Conservation (phyloP, 768 basidiomycete genomes). For the Termitomyces titanicus region DNA sequence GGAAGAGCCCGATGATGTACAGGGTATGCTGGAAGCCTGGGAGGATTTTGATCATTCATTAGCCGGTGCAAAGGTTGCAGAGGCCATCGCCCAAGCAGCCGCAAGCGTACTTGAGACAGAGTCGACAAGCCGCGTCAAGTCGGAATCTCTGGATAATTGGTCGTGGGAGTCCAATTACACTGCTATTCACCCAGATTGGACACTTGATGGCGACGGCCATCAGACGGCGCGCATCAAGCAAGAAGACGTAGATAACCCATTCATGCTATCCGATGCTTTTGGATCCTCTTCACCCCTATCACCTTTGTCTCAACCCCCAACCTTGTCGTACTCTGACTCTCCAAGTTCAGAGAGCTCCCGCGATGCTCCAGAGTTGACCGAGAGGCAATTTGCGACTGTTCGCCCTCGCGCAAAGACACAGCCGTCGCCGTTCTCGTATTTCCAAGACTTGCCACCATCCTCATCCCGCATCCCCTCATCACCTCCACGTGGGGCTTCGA, state of each 20-base stretch:
- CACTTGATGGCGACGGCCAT: conserved; percentile 24
- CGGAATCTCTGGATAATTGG: conserved; percentile 43
- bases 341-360: conserved; percentile 16
- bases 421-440: conserved; percentile 21
- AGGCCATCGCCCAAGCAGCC: conserved; percentile 36
- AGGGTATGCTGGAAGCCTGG: conserved; percentile 68
- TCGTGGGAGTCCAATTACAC: conserved; percentile 35
- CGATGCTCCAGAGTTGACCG: conserved; percentile 10
- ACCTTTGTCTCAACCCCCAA: conserved; percentile 23
- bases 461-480: conserved; percentile 10
- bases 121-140: conserved; percentile 31
- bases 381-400: conserved; percentile 21
- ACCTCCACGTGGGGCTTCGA: conserved; percentile 17
- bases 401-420: conserved; percentile 40
- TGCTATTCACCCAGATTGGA: conserved; percentile 23
- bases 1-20: conserved; percentile 58
- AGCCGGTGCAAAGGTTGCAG: conserved; percentile 40
- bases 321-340: conserved; percentile 22
- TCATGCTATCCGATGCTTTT: conserved; percentile 25
- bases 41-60: conserved; percentile 52
- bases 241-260: conserved; percentile 41
- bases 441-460: conserved; percentile 10
- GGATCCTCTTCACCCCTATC: conserved; percentile 27
- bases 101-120: conserved; percentile 26
- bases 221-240: conserved; percentile 38